Evolutionary conservation across 306 rosid genomes (phyloP), one percentile per base, ranked within the genome.

Genomic region (Prinsepia uniflora): DNA sequence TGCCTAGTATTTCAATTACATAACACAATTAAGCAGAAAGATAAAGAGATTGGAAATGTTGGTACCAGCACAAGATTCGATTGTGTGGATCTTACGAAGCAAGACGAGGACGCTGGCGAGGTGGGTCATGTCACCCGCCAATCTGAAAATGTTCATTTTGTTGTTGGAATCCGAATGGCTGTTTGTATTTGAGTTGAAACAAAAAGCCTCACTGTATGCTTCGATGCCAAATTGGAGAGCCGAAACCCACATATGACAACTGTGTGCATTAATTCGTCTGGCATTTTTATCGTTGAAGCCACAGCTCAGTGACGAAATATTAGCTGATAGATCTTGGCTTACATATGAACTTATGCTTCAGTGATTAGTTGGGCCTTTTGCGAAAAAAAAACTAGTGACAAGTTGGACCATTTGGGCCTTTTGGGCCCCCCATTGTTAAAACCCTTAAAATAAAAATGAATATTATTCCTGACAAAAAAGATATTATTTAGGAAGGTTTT

Each of bases 51-150:
- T 45, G 47, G 65, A 6, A 54, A 40, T 39, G 9, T 11, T 18
- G n/a, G 56, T 60, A 88, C 95, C 95, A 56, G 91, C 95, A 41
- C 95, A 88, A 48, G 95, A 86, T 79, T 88, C 86, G 85, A 86
- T 88, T 30, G 95, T 88, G 78, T 88, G 91, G 81, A 88, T 88
- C 87, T 88, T 88, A 82, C 86, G 91, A 50, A 88, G 95, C 68
- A 88, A 78, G 71, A 88, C 95, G 79, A 88, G 87, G 68, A 88
- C 83, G 75, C 95, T 88, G 68, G 88, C 87, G 62, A 88, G 74
- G 76, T 88, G 95, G 85, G 89, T 88, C 95, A 88, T 86, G 68
- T 88, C 95, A 43, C 91, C 95, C 5, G 86, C 85, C 67, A 88
- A 81, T 71, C 95, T 82, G 89, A 88, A 88, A 24, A 86, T 60